Evolutionary conservation across 495 filamentous ascomycete species (phyloP).

Genomic region (Extremus antarcticus): DNA sequence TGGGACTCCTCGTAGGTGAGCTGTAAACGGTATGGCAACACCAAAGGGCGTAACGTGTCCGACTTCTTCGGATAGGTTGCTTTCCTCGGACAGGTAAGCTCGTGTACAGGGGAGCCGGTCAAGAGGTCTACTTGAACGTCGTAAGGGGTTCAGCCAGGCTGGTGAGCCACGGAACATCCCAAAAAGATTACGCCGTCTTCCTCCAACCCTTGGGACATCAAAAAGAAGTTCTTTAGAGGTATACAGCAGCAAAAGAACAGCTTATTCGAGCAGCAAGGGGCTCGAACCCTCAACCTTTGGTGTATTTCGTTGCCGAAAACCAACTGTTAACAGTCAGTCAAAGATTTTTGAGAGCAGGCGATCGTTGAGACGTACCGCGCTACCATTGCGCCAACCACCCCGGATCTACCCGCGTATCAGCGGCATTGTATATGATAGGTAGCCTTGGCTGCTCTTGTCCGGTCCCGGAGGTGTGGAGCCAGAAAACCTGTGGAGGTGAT

Average conservation of each 20-base stretch:
- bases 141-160: too few relatives aligned
- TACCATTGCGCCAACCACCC: constrained; percentile 27
- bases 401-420: background rate
- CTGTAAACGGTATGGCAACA: too few relatives aligned
- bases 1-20: too few relatives aligned
- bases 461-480: too few relatives aligned
- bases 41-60: too few relatives aligned
- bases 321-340: constrained; percentile 6
- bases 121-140: too few relatives aligned
- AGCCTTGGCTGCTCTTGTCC: too few relatives aligned
- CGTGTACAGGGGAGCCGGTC: too few relatives aligned
- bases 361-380: constrained; percentile 10
- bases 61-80: too few relatives aligned
- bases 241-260: background rate
- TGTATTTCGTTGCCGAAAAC: constrained; percentile 25
- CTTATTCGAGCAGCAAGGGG: constrained; percentile 22
- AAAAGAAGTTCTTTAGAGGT: background rate
- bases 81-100: too few relatives aligned
- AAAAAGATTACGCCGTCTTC: background rate
- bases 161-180: too few relatives aligned
- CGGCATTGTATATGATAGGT: background rate
- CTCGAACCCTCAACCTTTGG: constrained; percentile 26
- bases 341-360: background rate
- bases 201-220: background rate
- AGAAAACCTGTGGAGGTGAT: too few relatives aligned